Evolutionary conservation across 2,329 filamentous ascomycete species (phyloP).

Genomic region (Diplodia corticola): DNA sequence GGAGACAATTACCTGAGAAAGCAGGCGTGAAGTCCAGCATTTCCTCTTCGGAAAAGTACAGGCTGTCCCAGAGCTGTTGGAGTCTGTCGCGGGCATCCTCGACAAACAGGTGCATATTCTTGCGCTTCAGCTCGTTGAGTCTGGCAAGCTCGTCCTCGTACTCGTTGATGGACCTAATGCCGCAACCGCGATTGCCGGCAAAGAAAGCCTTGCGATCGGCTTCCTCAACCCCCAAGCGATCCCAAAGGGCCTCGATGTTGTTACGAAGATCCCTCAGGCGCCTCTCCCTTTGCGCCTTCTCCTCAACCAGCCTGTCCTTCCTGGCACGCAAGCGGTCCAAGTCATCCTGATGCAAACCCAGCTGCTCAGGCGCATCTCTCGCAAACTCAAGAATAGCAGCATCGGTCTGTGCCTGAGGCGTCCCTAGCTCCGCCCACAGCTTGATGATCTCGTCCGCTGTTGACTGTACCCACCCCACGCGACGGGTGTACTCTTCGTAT

Average conservation of each 20-base stretch:
- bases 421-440: slow-evolving; percentile 93
- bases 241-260: slow-evolving; percentile 85
- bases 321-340: slow-evolving; percentile 69
- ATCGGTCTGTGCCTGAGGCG: slow-evolving; percentile 90
- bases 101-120: slow-evolving; percentile 94
- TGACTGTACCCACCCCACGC: slow-evolving; percentile 72
- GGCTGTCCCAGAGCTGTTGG: slow-evolving; percentile 89
- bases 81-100: slow-evolving; percentile 89
- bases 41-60: slow-evolving; percentile 96
- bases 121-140: slow-evolving; percentile 87
- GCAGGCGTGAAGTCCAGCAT: slow-evolving; percentile 98
- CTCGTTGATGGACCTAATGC: slow-evolving; percentile 89
- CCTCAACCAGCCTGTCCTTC: slow-evolving; percentile 80
- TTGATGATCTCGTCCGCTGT: slow-evolving; percentile 84
- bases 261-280: slow-evolving; percentile 71
- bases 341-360: slow-evolving; percentile 89
- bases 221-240: slow-evolving; percentile 80
- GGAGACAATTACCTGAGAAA: slow-evolving; percentile 62
- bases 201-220: slow-evolving; percentile 82
- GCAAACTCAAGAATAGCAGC: slow-evolving; percentile 83
- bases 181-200: slow-evolving; percentile 84
- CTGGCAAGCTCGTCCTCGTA: slow-evolving; percentile 87
- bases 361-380: slow-evolving; percentile 86
- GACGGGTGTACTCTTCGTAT: slow-evolving; percentile 92
- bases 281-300: slow-evolving; percentile 84